These are phyloP conservation scores for Trichoderma virens DNA, from an alignment of 495 filamentous ascomycete genomes.

Conservation along the genomic window DNA sequence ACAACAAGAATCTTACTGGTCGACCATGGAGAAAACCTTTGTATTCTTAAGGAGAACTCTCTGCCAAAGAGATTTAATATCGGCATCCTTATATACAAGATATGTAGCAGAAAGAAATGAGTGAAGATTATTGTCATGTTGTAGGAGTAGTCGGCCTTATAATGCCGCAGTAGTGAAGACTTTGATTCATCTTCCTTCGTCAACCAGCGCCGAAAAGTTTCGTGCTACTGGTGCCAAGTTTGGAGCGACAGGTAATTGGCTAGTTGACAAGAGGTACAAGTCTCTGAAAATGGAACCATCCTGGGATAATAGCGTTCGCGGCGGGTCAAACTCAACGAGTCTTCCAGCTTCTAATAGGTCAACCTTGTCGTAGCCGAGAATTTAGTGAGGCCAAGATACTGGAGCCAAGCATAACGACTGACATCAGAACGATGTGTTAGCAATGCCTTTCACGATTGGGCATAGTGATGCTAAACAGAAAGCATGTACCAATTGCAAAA, in stretches of 20 bases:
- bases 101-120: no score
- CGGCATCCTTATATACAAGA: no score
- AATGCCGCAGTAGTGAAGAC: no score
- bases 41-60: no score
- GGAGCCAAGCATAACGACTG: not conserved
- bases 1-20: no score
- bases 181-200: no score
- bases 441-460: not conserved
- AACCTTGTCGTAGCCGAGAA: conserved; percentile 1
- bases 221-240: not conserved
- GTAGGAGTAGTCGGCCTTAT: no score
- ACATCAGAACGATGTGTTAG: not conserved
- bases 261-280: not conserved
- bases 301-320: not conserved
- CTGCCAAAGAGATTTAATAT: no score
- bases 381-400: not conserved
- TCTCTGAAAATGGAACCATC: not conserved
- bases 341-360: not conserved
- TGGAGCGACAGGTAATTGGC: not conserved
- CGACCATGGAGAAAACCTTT: no score
- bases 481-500: not conserved
- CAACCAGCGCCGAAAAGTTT: not conserved
- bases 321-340: not conserved
- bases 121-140: no score
- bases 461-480: not conserved